Percentiles rank a stretch among this genome's conserved stretches.
Conservation (phyloP, 805 yeast genomes). For the Myxozyma vanderwaltii region DNA sequence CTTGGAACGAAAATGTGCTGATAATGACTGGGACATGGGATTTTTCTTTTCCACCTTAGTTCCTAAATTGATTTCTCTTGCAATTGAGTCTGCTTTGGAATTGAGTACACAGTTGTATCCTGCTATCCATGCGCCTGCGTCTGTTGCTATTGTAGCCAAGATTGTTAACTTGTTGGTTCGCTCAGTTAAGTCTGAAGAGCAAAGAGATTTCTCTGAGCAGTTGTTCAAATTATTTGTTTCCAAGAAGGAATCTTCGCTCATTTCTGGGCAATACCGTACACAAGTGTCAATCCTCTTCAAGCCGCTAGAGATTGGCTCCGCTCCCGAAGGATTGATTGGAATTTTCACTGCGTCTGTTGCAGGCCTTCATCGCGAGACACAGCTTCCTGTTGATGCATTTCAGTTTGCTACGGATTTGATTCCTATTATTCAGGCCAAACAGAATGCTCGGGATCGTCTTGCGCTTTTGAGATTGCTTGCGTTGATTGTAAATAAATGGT, state of each 20-base stretch:
- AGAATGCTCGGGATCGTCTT: conserved; percentile 47
- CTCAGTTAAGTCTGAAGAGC: conserved; percentile 28
- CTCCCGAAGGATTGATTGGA: conserved; percentile 12
- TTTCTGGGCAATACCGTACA: conserved; percentile 11
- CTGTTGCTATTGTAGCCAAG: conserved; percentile 32
- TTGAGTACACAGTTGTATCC: conserved; percentile 1
- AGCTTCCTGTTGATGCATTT: conserved; percentile 3
- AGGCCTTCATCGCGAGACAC: conserved; percentile 16
- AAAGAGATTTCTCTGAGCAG: conserved; percentile 20
- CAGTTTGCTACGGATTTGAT: conserved; percentile 6
- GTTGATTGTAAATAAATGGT: conserved; percentile 61
- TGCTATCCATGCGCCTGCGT: conserved; percentile 12
- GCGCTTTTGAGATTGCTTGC: conserved; percentile 60
- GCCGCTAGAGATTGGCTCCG: conserved; percentile 15
- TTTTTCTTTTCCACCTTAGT: conserved; percentile 30
- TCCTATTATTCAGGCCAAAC: neutral
- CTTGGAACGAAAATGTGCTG: conserved; percentile 27
- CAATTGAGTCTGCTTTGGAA: conserved; percentile 16
- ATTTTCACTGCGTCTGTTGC: conserved; percentile 27
- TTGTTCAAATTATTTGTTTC: conserved; percentile 26
- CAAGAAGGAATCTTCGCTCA: conserved; percentile 10
- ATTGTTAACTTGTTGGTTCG: conserved; percentile 37
- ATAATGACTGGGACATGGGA: conserved; percentile 33
- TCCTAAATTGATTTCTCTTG: conserved; percentile 32
- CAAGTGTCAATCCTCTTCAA: conserved; percentile 7